Percentiles rank a stretch among this genome's conserved stretches.
Conservation (phyloP, 331 rosid genomes). For the Quercus phellos region DNA sequence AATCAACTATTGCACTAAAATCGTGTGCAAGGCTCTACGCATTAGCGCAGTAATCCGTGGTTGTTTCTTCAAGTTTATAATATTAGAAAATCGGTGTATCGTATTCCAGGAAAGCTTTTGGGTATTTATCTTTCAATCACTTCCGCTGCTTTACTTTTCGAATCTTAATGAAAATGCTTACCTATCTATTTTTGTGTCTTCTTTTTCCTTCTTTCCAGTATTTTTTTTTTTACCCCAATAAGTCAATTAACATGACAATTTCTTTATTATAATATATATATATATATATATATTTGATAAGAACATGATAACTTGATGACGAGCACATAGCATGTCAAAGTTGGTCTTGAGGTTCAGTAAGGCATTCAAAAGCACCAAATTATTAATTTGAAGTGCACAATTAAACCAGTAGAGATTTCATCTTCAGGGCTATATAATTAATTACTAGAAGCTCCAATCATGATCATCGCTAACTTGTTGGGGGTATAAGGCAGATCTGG, state of each 20-base stretch:
- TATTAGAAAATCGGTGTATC: not conserved
- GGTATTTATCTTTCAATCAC: not conserved
- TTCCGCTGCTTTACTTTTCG: not conserved
- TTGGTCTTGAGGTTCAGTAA: not conserved
- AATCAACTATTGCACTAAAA: constrained; percentile 39
- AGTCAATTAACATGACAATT: not conserved
- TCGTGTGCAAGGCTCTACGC: not conserved
- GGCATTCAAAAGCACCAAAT: not conserved
- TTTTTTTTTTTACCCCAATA: not conserved
- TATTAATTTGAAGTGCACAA: not conserved
- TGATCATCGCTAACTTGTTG: too few relatives aligned
- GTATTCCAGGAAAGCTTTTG: not conserved
- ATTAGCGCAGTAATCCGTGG: not conserved
- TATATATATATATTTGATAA: too few relatives aligned
- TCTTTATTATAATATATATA: too few relatives aligned
- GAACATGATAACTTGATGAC: not conserved
- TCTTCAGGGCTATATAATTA: too few relatives aligned
- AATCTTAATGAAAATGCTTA: not conserved
- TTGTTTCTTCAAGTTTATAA: not conserved
- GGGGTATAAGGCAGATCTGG: too few relatives aligned
- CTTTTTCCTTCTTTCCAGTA: not conserved
- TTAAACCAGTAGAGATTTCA: not conserved
- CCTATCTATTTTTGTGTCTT: not conserved
- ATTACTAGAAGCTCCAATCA: too few relatives aligned
- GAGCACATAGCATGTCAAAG: not conserved